A percentile compares a stretch with the other conserved stretches of the same genome.
These are phyloP conservation scores for Murraya paniculata DNA, from an alignment of 345 rosid species.

Conservation along the genomic window DNA sequence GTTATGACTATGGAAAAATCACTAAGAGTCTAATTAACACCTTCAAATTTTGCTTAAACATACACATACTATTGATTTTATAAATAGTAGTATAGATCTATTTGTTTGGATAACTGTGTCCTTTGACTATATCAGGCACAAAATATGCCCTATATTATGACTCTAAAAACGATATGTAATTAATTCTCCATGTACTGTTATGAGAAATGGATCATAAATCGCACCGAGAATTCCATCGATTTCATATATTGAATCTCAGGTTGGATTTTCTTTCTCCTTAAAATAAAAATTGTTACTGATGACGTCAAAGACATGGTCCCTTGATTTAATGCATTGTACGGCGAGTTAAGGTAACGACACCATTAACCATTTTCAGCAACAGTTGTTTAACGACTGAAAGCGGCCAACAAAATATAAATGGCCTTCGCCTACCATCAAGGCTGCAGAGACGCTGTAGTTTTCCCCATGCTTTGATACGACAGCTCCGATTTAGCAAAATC, in stretches of 20 bases:
- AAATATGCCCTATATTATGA: background rate
- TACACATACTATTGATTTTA: too few species aligned
- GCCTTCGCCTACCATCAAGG: too few species aligned
- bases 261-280: background rate
- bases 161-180: background rate
- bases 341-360: background rate
- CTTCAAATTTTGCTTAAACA: too few species aligned
- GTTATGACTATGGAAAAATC: too few species aligned
- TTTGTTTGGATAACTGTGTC: too few species aligned
- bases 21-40: too few species aligned
- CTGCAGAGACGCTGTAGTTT: background rate
- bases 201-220: background rate
- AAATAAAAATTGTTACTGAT: background rate
- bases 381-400: background rate
- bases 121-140: background rate
- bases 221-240: background rate
- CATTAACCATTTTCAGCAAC: background rate
- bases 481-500: background rate
- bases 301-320: background rate
- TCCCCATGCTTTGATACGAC: constrained; percentile 9
- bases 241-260: too few species aligned
- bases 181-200: background rate
- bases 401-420: background rate
- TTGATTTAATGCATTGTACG: background rate
- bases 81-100: too few species aligned